Evolutionary conservation across 2,329 filamentous ascomycete species (phyloP).

Genomic region (Acephala macrosclerotiorum): DNA sequence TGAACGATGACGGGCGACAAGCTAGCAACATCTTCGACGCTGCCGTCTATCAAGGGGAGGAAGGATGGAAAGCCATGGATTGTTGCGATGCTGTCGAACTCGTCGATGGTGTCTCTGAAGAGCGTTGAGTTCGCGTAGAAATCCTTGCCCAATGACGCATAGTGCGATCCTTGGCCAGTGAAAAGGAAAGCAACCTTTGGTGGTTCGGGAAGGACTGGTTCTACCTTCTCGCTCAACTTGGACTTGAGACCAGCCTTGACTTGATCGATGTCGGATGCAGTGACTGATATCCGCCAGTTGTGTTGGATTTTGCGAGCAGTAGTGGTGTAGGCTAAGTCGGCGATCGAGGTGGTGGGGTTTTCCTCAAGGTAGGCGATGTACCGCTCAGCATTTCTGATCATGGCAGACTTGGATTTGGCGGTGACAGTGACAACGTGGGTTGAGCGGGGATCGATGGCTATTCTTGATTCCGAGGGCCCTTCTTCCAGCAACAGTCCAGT

Average conservation of each 20-base stretch:
- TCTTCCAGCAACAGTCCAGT: conserved; percentile 44
- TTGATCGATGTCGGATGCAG: conserved; percentile 51
- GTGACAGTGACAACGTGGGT: conserved; percentile 55
- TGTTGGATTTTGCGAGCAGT: conserved; percentile 63
- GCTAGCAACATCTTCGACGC: conserved; percentile 46
- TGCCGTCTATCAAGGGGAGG: conserved; percentile 52
- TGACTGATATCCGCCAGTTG: conserved; percentile 60
- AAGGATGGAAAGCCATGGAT: conserved; percentile 36
- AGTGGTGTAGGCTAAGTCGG: conserved; percentile 43
- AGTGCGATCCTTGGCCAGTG: conserved; percentile 48
- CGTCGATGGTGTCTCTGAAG: conserved; percentile 30
- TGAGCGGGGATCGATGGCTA: conserved; percentile 50
- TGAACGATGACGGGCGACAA: conserved; percentile 60
- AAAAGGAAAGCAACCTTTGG: conserved; percentile 41
- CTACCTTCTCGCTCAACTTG: conserved; percentile 52
- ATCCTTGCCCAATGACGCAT: conserved; percentile 32
- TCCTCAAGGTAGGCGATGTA: conserved; percentile 36
- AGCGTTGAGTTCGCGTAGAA: conserved; percentile 47
- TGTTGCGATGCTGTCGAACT: conserved; percentile 31
- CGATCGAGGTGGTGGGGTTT: conserved; percentile 34
- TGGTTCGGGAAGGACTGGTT: conserved; percentile 42
- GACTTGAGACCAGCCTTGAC: conserved; percentile 56
- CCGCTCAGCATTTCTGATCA: conserved; percentile 38
- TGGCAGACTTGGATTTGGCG: conserved; percentile 50
- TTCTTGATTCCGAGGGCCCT: conserved; percentile 43